A percentile compares a stretch with the other conserved stretches of the same genome.
phyloP scores from a whole-genome alignment of 371 early-diverging fungal species.

The Dinochytrium kinnereticum region DNA sequence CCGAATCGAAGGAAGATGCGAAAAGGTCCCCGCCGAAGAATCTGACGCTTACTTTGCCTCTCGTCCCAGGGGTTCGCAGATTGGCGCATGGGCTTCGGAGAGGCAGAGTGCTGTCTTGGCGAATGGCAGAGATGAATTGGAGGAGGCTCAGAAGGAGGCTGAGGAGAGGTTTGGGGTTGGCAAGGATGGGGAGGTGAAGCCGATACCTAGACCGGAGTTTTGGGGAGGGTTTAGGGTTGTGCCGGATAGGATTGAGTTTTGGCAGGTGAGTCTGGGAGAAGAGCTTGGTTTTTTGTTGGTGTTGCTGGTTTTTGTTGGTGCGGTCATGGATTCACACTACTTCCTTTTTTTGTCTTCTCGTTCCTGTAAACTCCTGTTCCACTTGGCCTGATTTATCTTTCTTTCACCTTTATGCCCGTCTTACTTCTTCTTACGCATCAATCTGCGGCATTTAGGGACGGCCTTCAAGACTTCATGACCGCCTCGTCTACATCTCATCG shows the following conservation, averaged over 20 bases:
- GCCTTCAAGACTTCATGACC: constrained; percentile 51
- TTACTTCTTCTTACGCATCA: no score
- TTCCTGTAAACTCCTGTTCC: not conserved
- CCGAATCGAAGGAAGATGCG: constrained; percentile 52
- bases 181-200: constrained; percentile 1
- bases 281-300: no score
- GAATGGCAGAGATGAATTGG: constrained; percentile 39
- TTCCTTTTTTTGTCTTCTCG: not conserved
- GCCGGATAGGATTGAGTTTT: constrained; percentile 56
- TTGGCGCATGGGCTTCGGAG: constrained; percentile 55
- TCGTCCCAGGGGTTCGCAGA: constrained; percentile 47
- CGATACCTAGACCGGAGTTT: constrained; percentile 43
- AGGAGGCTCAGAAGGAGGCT: constrained; percentile 23
- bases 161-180: constrained; percentile 37
- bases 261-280: no score
- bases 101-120: constrained; percentile 38
- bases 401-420: no score
- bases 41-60: constrained; percentile 52
- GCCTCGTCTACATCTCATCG: constrained; percentile 33
- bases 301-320: no score
- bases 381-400: not conserved
- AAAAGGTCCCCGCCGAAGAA: constrained; percentile 34
- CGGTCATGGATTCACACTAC: not conserved
- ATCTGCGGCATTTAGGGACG: no score
- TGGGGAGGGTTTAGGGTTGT: constrained; percentile 57